phyloP scores from a whole-genome alignment of 305 asterid species.

The Andrographis paniculata region DNA sequence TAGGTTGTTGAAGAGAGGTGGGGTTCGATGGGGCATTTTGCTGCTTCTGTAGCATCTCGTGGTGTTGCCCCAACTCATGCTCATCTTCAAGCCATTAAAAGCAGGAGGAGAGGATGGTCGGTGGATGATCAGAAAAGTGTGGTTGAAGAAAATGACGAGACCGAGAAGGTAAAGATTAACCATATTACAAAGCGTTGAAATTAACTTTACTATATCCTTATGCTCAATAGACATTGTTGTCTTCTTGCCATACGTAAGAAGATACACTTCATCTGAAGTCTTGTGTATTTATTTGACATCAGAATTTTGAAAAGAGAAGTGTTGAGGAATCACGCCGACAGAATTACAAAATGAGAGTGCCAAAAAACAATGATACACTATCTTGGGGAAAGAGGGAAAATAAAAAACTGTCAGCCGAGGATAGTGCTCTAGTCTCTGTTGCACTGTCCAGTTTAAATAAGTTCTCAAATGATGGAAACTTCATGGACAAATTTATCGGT shows the following conservation, averaged over 20 bases:
- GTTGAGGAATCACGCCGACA: slow-evolving; percentile 28
- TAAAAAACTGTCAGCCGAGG: slow-evolving; percentile 43
- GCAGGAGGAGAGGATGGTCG: slow-evolving; percentile 42
- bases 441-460: slow-evolving; percentile 65
- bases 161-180: slow-evolving; percentile 38
- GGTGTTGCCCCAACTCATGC: slow-evolving; percentile 74
- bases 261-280: not conserved
- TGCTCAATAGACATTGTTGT: not conserved
- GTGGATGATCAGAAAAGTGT: slow-evolving; percentile 33
- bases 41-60: slow-evolving; percentile 79
- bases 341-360: slow-evolving; percentile 68
- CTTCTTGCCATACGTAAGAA: too few relatives aligned
- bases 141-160: slow-evolving; percentile 27
- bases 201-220: not conserved
- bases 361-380: slow-evolving; percentile 63
- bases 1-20: slow-evolving; percentile 95
- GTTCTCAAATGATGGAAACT: slow-evolving; percentile 63
- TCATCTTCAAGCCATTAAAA: slow-evolving; percentile 77
- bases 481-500: slow-evolving; percentile 35
- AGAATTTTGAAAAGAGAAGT: slow-evolving; percentile 25
- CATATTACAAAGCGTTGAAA: not conserved
- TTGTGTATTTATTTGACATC: slow-evolving; percentile 11
- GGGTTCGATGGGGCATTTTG: slow-evolving; percentile 81
- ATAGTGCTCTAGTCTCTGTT: slow-evolving; percentile 52
- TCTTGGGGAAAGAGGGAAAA: slow-evolving; percentile 68